Percentiles rank a stretch among this genome's conserved stretches.
Evolutionary conservation across 2,329 filamentous ascomycete genomes (phyloP).

Genomic region (Zarea fungicola): DNA sequence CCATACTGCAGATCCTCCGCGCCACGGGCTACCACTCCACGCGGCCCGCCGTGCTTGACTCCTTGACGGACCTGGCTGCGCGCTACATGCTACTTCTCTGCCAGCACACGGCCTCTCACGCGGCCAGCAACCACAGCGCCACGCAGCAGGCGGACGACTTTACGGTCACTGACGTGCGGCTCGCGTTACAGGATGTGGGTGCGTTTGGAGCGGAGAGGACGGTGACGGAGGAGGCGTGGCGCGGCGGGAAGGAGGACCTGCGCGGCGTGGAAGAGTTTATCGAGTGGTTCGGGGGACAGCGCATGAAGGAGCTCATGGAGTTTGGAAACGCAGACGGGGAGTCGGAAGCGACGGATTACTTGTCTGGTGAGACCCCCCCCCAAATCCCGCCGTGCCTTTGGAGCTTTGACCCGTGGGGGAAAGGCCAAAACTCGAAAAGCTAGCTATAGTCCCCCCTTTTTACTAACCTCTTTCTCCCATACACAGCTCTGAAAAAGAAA

Average conservation of each 20-base stretch:
- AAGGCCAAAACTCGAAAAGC: background rate
- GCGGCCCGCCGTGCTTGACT: slow-evolving; percentile 76
- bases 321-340: slow-evolving; percentile 69
- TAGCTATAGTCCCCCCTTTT: too few species aligned
- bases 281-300: slow-evolving; percentile 68
- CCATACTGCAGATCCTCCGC: slow-evolving; percentile 84
- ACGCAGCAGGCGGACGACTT: slow-evolving; percentile 43
- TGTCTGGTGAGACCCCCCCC: slow-evolving; percentile 53
- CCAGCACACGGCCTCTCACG: slow-evolving; percentile 65
- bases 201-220: slow-evolving; percentile 64
- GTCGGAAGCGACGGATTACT: slow-evolving; percentile 62
- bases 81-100: slow-evolving; percentile 75
- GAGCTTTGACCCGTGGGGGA: background rate
- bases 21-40: slow-evolving; percentile 85
- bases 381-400: too few species aligned
- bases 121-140: slow-evolving; percentile 53
- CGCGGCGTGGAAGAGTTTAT: slow-evolving; percentile 74
- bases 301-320: slow-evolving; percentile 74
- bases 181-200: slow-evolving; percentile 78
- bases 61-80: slow-evolving; percentile 78
- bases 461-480: too few species aligned
- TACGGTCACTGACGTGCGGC: slow-evolving; percentile 68
- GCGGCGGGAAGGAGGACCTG: slow-evolving; percentile 64
- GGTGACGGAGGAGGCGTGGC: slow-evolving; percentile 63
- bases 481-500: slow-evolving; percentile 76